Conservation (phyloP, 169 alveolate species). For the Cryptosporidium xiaoi region DNA sequence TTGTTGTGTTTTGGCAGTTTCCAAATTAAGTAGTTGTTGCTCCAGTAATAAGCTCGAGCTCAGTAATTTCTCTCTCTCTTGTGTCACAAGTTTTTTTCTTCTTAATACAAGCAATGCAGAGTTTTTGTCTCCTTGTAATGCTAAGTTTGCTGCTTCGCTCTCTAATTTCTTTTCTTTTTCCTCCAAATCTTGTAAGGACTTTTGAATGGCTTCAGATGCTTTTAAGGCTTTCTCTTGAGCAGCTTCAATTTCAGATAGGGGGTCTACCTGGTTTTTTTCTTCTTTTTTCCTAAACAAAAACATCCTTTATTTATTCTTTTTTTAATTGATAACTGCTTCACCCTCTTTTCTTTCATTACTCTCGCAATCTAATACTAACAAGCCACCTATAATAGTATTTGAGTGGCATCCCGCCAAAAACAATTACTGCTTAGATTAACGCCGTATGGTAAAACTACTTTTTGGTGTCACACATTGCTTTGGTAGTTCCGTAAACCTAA, state of each 20-base stretch:
- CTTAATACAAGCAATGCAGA: constrained; percentile 54
- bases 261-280: constrained; percentile 35
- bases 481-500: too few relatives aligned
- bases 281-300: constrained; percentile 59
- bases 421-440: too few relatives aligned
- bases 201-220: constrained; percentile 59
- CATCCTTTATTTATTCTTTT: background rate
- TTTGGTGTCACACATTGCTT: too few relatives aligned
- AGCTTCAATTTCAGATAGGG: constrained; percentile 36
- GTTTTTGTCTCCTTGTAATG: constrained; percentile 67
- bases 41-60: constrained; percentile 59
- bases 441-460: too few relatives aligned
- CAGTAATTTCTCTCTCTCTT: constrained; percentile 58
- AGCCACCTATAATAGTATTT: too few relatives aligned
- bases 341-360: too few relatives aligned
- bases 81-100: constrained; percentile 56
- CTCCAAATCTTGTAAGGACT: constrained; percentile 42
- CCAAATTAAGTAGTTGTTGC: constrained; percentile 58
- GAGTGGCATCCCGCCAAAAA: too few relatives aligned
- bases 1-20: constrained; percentile 68
- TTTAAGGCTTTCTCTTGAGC: constrained; percentile 55
- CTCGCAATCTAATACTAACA: too few relatives aligned
- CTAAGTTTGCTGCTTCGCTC: constrained; percentile 66
- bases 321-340: too few relatives aligned
- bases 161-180: constrained; percentile 68